A percentile compares a stretch with the other conserved stretches of the same genome.
These are phyloP conservation scores for Batrachochytrium dendrobatidis DNA, from an alignment of 371 early-diverging fungal genomes.

Conservation along the genomic window DNA sequence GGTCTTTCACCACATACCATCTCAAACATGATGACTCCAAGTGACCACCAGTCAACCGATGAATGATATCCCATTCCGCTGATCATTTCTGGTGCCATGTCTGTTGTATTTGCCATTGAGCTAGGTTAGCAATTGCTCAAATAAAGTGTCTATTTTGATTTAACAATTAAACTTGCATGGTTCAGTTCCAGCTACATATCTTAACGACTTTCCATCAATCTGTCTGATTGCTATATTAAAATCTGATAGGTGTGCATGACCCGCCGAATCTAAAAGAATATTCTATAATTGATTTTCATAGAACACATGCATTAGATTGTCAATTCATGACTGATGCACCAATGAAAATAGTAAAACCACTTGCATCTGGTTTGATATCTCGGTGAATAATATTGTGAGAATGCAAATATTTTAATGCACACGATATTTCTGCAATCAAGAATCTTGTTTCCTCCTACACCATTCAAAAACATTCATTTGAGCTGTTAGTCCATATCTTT, in stretches of 20 bases:
- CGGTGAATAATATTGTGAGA: background rate
- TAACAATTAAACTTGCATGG: slow-evolving; percentile 15
- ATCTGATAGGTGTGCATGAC: slow-evolving; percentile 84
- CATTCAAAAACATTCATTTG: no score
- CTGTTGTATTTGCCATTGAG: slow-evolving; percentile 42
- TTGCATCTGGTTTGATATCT: background rate
- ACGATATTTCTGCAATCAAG: no score
- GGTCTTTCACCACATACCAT: slow-evolving; percentile 69
- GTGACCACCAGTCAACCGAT: slow-evolving; percentile 80
- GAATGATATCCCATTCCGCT: slow-evolving; percentile 55
- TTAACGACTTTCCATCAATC: slow-evolving; percentile 47
- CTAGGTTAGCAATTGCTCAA: background rate
- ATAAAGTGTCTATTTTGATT: no score
- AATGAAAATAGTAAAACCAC: background rate
- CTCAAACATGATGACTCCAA: slow-evolving; percentile 79
- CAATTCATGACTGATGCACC: no score
- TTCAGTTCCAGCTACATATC: slow-evolving; percentile 64
- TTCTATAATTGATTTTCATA: no score
- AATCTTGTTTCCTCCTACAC: no score
- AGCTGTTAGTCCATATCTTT: slow-evolving; percentile 1
- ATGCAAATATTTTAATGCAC: background rate
- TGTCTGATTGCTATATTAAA: slow-evolving; percentile 63
- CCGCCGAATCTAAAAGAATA: slow-evolving; percentile 67
- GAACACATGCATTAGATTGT: no score
- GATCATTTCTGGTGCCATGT: slow-evolving; percentile 72